phyloP scores from a whole-genome alignment of 768 basidiomycete genomes.

The Boletus rubescentipes region DNA sequence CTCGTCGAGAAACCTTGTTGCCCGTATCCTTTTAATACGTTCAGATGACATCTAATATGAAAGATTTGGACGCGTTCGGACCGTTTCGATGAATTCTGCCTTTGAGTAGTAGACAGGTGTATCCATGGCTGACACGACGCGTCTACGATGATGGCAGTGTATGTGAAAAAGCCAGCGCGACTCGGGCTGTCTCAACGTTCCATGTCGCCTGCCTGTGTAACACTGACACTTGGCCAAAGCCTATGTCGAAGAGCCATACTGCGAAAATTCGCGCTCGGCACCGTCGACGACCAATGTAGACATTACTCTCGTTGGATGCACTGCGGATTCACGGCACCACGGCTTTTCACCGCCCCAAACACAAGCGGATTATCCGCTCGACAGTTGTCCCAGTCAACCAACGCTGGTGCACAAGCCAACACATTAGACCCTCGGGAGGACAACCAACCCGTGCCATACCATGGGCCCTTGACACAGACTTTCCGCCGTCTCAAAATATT shows the following conservation, averaged over 20 bases:
- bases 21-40: conserved; percentile 72
- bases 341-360: neutral
- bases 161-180: neutral
- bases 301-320: conserved; percentile 3
- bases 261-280: conserved; percentile 3
- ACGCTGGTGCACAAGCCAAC: conserved; percentile 1
- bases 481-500: conserved; percentile 81
- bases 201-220: conserved; percentile 10
- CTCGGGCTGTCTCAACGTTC: neutral
- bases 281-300: conserved; percentile 1
- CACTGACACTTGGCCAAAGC: conserved; percentile 7
- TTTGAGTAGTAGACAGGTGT: conserved; percentile 76
- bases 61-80: conserved; percentile 32
- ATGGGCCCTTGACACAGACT: conserved; percentile 68
- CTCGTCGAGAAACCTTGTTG: conserved; percentile 92
- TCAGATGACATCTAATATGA: neutral
- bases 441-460: conserved; percentile 42
- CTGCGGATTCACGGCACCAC: neutral
- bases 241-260: conserved; percentile 16
- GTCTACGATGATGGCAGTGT: conserved; percentile 6
- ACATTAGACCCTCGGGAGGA: conserved; percentile 3
- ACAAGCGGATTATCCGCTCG: neutral
- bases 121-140: conserved; percentile 49
- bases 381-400: conserved; percentile 14
- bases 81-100: conserved; percentile 87